phyloP scores from a whole-genome alignment of 768 basidiomycete genomes.

The Pleurotus giganteus region DNA sequence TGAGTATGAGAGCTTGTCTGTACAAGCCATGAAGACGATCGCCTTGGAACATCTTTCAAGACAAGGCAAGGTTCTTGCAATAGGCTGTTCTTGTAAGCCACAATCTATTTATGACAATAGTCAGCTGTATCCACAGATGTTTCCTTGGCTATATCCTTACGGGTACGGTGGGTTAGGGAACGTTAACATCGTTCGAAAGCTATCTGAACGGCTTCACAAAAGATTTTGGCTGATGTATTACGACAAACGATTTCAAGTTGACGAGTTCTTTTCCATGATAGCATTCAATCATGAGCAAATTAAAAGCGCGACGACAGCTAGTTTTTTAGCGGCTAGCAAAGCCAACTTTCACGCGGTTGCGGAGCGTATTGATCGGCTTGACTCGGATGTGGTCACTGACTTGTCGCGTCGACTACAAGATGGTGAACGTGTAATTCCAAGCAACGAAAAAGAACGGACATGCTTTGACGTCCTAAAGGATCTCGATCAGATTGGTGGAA shows the following conservation, averaged over 20 bases:
- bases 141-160: slow-evolving; percentile 34
- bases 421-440: slow-evolving; percentile 22
- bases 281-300: slow-evolving; percentile 8
- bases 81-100: slow-evolving; percentile 17
- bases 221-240: slow-evolving; percentile 30
- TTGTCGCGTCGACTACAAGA: slow-evolving; percentile 19
- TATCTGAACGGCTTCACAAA: slow-evolving; percentile 21
- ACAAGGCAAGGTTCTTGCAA: slow-evolving; percentile 15
- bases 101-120: slow-evolving; percentile 24
- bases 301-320: neutral
- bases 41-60: slow-evolving; percentile 22
- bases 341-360: neutral
- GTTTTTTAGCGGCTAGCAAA: neutral
- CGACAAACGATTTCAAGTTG: slow-evolving; percentile 36
- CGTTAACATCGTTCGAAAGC: neutral
- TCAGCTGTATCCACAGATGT: slow-evolving; percentile 28
- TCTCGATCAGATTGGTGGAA: slow-evolving; percentile 31
- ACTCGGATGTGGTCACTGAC: slow-evolving; percentile 17
- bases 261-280: slow-evolving; percentile 18
- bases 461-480: slow-evolving; percentile 33
- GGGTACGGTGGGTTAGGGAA: slow-evolving; percentile 20
- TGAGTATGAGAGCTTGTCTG: slow-evolving; percentile 12
- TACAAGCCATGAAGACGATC: slow-evolving; percentile 16
- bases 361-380: slow-evolving; percentile 16
- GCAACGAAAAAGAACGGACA: slow-evolving; percentile 27